Percentiles rank a stretch among this genome's conserved stretches.
Conservation (phyloP, 2,329 filamentous ascomycete species). For the Aspergillus ruber region DNA sequence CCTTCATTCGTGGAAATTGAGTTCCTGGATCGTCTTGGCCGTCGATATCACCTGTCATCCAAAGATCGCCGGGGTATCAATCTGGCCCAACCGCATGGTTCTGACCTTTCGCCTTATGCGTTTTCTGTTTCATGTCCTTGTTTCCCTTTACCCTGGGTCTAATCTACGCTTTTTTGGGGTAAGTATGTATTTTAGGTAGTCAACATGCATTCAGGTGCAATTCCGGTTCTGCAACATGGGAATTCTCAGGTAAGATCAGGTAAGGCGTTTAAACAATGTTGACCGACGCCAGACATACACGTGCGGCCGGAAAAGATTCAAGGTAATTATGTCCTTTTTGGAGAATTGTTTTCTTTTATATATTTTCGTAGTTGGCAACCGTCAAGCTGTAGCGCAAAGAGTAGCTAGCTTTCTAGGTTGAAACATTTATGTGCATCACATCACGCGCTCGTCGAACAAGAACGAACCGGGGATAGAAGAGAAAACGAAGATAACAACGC, state of each 20-base stretch:
- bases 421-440: constrained; percentile 25
- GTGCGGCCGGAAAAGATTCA: constrained; percentile 13
- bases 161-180: constrained; percentile 27
- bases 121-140: constrained; percentile 14
- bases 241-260: constrained; percentile 38
- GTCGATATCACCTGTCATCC: constrained; percentile 1
- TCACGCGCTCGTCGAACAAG: constrained; percentile 21
- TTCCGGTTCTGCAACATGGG: constrained; percentile 11
- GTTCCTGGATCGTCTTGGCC: constrained; percentile 1
- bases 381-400: constrained; percentile 5
- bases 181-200: constrained; percentile 41
- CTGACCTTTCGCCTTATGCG: constrained; percentile 18
- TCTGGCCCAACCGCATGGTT: background rate
- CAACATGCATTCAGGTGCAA: constrained; percentile 14
- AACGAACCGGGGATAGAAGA: constrained; percentile 13
- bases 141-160: constrained; percentile 21
- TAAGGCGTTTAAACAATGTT: constrained; percentile 30
- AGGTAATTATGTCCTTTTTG: constrained; percentile 8
- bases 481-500: constrained; percentile 21
- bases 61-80: background rate
- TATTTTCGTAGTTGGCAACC: background rate
- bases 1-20: constrained; percentile 16
- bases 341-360: constrained; percentile 2
- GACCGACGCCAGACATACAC: constrained; percentile 19
- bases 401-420: constrained; percentile 20